These are phyloP conservation scores for Macrolepiota dolichaula DNA, from an alignment of 768 basidiomycete species.

Conservation along the genomic window DNA sequence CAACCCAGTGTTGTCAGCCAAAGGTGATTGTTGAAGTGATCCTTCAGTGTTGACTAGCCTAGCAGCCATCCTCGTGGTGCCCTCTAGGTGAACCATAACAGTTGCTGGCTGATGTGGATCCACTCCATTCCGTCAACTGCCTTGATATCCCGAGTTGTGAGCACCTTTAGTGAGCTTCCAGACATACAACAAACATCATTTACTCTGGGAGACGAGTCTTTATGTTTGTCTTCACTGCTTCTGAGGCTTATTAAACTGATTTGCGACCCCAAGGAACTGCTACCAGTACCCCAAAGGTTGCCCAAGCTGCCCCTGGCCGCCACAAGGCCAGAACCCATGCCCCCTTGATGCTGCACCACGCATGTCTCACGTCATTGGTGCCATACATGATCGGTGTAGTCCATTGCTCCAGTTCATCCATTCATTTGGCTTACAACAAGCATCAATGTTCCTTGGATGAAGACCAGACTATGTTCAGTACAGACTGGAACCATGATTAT, in stretches of 20 bases:
- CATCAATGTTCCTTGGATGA: not conserved
- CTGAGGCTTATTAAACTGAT: not conserved
- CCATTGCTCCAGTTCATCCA: not conserved
- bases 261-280: not conserved
- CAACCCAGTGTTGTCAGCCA: too few species aligned
- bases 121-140: constrained; percentile 1
- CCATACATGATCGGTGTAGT: too few species aligned
- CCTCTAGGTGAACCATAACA: too few species aligned
- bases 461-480: not conserved
- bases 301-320: not conserved
- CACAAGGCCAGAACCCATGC: not conserved
- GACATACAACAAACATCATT: not conserved
- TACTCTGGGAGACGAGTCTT: not conserved
- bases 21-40: too few species aligned
- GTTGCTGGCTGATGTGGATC: constrained; percentile 5
- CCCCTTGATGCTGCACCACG: not conserved
- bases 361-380: not conserved
- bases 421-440: too few species aligned
- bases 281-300: not conserved
- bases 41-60: too few species aligned
- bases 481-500: too few species aligned
- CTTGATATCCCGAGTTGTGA: not conserved
- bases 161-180: not conserved
- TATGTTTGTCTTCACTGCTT: not conserved
- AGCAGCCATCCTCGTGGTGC: too few species aligned